Percentiles rank a stretch among this genome's conserved stretches.
These are phyloP conservation scores for Agrocybe chaxingu DNA, from an alignment of 768 basidiomycete genomes.

Conservation along the genomic window DNA sequence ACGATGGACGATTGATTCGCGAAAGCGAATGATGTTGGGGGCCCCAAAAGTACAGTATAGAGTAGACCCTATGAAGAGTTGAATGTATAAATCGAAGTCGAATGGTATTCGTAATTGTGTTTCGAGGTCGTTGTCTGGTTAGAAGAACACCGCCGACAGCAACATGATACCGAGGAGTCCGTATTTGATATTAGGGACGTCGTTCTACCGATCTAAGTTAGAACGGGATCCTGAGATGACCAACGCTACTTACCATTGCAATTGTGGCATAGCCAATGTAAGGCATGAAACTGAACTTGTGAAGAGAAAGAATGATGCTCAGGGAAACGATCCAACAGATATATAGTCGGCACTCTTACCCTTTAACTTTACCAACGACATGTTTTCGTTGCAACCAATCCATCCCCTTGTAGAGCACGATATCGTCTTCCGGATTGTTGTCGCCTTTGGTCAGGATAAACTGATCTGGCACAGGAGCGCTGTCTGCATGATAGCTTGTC, in stretches of 20 bases:
- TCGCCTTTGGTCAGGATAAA: constrained; percentile 90
- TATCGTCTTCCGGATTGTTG: constrained; percentile 84
- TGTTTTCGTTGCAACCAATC: constrained; percentile 81
- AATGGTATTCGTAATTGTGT: no score
- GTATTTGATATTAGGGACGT: constrained; percentile 24
- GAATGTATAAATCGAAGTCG: background rate
- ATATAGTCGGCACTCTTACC: constrained; percentile 47
- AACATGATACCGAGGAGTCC: background rate
- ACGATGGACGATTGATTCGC: constrained; percentile 35
- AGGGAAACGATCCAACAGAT: background rate
- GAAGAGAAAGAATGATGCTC: background rate
- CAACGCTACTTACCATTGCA: constrained; percentile 64
- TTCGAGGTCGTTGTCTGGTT: background rate
- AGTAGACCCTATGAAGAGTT: background rate
- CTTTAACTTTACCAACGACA: constrained; percentile 88
- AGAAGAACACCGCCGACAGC: background rate
- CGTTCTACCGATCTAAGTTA: constrained; percentile 52
- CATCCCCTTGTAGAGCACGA: constrained; percentile 79
- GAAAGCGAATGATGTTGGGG: constrained; percentile 55
- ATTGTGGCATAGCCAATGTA: constrained; percentile 95
- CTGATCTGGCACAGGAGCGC: constrained; percentile 35
- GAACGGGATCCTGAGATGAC: background rate
- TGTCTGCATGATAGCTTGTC: background rate
- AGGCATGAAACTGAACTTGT: constrained; percentile 68
- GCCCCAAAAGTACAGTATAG: background rate